Percentiles rank a stretch among this genome's conserved stretches.
Evolutionary conservation across 805 yeast genomes (phyloP).

Genomic region (Ogataea glucozyma): DNA sequence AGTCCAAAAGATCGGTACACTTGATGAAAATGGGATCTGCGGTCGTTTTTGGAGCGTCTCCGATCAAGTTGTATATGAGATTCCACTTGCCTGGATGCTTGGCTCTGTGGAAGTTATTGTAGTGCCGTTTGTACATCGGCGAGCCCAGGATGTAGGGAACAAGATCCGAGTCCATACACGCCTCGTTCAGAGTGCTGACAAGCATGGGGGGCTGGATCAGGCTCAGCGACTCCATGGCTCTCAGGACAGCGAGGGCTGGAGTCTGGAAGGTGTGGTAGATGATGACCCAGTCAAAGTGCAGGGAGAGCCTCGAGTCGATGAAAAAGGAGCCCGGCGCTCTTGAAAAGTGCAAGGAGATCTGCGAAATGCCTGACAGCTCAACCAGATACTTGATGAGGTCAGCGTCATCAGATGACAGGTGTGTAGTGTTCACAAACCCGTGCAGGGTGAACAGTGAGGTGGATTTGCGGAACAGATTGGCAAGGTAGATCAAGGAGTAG

Average conservation of each 20-base stretch:
- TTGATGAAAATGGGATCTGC: slow-evolving; percentile 2
- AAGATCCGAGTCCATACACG: slow-evolving; percentile 8
- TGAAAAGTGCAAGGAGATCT: slow-evolving; percentile 15
- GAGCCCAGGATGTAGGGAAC: slow-evolving; percentile 22
- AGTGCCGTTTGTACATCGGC: slow-evolving; percentile 21
- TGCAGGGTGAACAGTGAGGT: slow-evolving; percentile 16
- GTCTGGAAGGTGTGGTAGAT: slow-evolving; percentile 18
- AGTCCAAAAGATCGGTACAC: slow-evolving; percentile 14
- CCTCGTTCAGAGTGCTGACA: slow-evolving; percentile 18
- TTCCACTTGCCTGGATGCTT: slow-evolving; percentile 28
- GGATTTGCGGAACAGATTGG: slow-evolving; percentile 18
- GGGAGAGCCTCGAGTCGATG: background rate
- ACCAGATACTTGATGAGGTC: slow-evolving; percentile 20
- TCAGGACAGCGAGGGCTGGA: slow-evolving; percentile 17
- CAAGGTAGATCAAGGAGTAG: slow-evolving; percentile 24
- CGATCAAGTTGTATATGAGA: slow-evolving; percentile 16
- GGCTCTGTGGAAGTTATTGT: slow-evolving; percentile 4
- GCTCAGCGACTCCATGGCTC: slow-evolving; percentile 26
- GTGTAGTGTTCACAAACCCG: slow-evolving; percentile 15
- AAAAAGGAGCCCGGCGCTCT: slow-evolving; percentile 6
- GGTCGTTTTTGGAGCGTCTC: background rate
- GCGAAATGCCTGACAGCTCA: slow-evolving; percentile 20
- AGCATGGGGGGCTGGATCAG: slow-evolving; percentile 24
- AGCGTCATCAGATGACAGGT: slow-evolving; percentile 11
- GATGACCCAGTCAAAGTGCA: slow-evolving; percentile 22